A percentile compares a stretch with the other conserved stretches of the same genome.
These are phyloP conservation scores for Boletus rubropictus DNA, from an alignment of 768 basidiomycete genomes.

Conservation along the genomic window DNA sequence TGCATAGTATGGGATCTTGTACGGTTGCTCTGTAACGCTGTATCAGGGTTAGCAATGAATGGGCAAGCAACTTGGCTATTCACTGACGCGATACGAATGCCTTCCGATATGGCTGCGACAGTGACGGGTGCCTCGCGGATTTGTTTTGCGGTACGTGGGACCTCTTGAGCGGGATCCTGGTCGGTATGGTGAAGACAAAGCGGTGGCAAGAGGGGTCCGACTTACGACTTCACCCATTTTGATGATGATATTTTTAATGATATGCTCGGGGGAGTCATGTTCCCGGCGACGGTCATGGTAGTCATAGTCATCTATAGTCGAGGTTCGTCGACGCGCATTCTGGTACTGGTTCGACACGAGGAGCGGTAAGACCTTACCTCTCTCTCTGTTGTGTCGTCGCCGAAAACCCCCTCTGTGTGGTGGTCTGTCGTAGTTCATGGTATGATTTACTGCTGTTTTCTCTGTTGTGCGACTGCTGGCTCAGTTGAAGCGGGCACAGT, in stretches of 20 bases:
- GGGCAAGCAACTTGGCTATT: background rate
- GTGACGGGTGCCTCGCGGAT: constrained; percentile 57
- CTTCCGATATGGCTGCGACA: constrained; percentile 63
- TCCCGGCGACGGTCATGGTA: constrained; percentile 60
- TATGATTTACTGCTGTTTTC: constrained; percentile 9
- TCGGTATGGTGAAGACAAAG: background rate
- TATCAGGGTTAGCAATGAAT: constrained; percentile 4
- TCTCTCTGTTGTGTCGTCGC: constrained; percentile 38
- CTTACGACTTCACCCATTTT: constrained; percentile 81
- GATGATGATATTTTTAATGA: constrained; percentile 58
- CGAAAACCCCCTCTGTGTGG: constrained; percentile 42
- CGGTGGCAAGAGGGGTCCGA: background rate
- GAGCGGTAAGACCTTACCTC: constrained; percentile 42
- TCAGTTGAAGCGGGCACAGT: background rate
- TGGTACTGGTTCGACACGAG: background rate
- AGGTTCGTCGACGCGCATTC: background rate
- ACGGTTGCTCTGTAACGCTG: constrained; percentile 88
- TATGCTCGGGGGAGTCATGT: constrained; percentile 69
- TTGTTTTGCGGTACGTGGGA: constrained; percentile 59
- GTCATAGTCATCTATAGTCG: constrained; percentile 52
- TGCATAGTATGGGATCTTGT: constrained; percentile 88
- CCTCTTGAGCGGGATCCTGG: constrained; percentile 67
- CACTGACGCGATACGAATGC: constrained; percentile 62
- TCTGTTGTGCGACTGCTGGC: background rate
- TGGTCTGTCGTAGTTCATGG: constrained; percentile 56